A percentile compares a stretch with the other conserved stretches of the same genome.
Evolutionary conservation across 2,329 filamentous ascomycete genomes (phyloP).

Genomic region (Fusarium annulatum): DNA sequence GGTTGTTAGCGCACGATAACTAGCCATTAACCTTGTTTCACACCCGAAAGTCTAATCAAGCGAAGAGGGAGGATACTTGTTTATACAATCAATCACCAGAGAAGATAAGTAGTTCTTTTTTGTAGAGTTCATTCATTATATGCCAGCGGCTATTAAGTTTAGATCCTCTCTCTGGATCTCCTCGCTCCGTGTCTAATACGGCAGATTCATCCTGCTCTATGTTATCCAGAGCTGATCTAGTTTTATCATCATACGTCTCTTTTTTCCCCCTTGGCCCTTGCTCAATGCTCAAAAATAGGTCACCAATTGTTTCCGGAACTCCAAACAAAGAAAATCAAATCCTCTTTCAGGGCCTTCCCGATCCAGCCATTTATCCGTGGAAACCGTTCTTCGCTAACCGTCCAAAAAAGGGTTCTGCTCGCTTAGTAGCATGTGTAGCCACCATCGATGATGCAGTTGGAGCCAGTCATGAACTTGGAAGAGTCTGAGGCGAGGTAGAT

Average conservation of each 20-base stretch:
- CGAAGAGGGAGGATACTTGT: not conserved
- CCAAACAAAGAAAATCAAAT: conserved; percentile 35
- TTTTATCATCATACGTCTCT: conserved; percentile 28
- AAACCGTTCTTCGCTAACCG: conserved; percentile 2
- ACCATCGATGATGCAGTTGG: conserved; percentile 77
- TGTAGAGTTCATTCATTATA: conserved; percentile 3
- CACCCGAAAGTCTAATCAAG: conserved; percentile 16
- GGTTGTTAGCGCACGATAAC: conserved; percentile 6
- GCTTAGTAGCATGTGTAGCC: conserved; percentile 72
- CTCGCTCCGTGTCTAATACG: conserved; percentile 21
- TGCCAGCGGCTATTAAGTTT: conserved; percentile 28
- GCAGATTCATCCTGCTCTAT: conserved; percentile 24
- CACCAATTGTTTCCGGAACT: conserved; percentile 30
- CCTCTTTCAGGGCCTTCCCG: not conserved
- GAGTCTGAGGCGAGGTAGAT: conserved; percentile 81
- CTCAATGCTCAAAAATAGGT: conserved; percentile 8
- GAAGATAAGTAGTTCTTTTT: not conserved
- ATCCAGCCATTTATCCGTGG: not conserved
- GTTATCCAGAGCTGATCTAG: conserved; percentile 35
- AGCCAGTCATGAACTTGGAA: conserved; percentile 80
- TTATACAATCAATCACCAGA: not conserved
- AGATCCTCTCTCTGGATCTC: conserved; percentile 25
- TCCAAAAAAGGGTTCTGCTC: conserved; percentile 12
- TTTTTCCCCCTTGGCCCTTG: conserved; percentile 10
- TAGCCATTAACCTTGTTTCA: not conserved